phyloP scores from a whole-genome alignment of 345 rosid species.

The Dipteronia sinensis region DNA sequence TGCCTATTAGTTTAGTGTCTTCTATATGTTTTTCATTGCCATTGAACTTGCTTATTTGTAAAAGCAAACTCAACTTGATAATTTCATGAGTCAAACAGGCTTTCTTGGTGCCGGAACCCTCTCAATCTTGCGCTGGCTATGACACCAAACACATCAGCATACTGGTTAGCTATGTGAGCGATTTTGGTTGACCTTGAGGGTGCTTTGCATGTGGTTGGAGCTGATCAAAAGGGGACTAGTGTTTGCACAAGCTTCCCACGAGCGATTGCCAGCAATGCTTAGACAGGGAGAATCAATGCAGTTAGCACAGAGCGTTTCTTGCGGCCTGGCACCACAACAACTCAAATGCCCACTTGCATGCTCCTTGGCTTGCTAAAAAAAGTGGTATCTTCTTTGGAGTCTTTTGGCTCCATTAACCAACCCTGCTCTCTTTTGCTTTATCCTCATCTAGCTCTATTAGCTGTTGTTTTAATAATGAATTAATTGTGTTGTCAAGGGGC shows the following conservation, averaged over 20 bases:
- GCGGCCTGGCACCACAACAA: slow-evolving; percentile 25
- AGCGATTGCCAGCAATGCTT: neutral
- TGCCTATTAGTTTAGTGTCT: neutral
- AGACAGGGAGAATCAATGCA: slow-evolving; percentile 22
- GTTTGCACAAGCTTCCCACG: slow-evolving; percentile 14
- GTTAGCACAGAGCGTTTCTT: slow-evolving; percentile 26
- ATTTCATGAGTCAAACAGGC: neutral
- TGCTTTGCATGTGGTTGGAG: slow-evolving; percentile 11
- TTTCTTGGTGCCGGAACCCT: neutral
- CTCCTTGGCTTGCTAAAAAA: slow-evolving; percentile 21
- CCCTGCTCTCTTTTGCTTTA: slow-evolving; percentile 28
- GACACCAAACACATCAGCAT: neutral
- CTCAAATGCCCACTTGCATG: slow-evolving; percentile 11
- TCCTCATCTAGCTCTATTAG: slow-evolving; percentile 14
- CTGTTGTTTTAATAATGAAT: slow-evolving; percentile 15
- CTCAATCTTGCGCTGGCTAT: neutral
- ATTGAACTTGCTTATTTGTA: neutral
- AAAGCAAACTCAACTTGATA: neutral
- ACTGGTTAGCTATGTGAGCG: slow-evolving; percentile 1
- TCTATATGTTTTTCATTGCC: neutral
- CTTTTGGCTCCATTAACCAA: slow-evolving; percentile 29
- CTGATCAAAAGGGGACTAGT: neutral
- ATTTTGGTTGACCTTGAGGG: slow-evolving; percentile 16
- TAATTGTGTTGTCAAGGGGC: slow-evolving; percentile 13
- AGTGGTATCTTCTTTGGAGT: slow-evolving; percentile 23